These are phyloP conservation scores for Chlorencoelia australis DNA, from an alignment of 2,329 filamentous ascomycete species.

Conservation along the genomic window DNA sequence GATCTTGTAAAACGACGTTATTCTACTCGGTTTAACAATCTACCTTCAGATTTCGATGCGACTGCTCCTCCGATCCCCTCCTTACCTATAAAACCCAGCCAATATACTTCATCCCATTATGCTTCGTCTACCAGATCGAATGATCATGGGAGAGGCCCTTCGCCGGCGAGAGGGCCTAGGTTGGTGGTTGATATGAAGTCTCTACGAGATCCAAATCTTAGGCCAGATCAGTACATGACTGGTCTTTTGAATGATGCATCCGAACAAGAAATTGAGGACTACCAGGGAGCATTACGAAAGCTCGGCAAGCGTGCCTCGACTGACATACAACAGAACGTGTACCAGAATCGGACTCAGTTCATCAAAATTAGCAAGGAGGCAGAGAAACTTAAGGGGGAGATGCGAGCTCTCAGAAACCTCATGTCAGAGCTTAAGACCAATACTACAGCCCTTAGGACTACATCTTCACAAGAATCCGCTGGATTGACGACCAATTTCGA, in stretches of 20 bases:
- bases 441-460: slow-evolving; percentile 52
- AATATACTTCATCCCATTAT: slow-evolving; percentile 28
- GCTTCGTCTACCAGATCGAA: slow-evolving; percentile 3
- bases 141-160: slow-evolving; percentile 19
- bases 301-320: slow-evolving; percentile 26
- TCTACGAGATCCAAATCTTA: slow-evolving; percentile 68
- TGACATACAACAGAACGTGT: slow-evolving; percentile 89
- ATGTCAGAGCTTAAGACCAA: slow-evolving; percentile 88
- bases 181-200: slow-evolving; percentile 67
- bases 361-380: slow-evolving; percentile 99
- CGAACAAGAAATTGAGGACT: slow-evolving; percentile 27
- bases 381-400: slow-evolving; percentile 92
- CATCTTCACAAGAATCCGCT: slow-evolving; percentile 41
- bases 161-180: slow-evolving; percentile 35
- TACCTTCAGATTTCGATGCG: slow-evolving; percentile 58
- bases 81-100: slow-evolving; percentile 57
- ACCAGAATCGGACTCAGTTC: slow-evolving; percentile 95
- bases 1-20: slow-evolving; percentile 93
- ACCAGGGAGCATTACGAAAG: slow-evolving; percentile 22
- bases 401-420: slow-evolving; percentile 79
- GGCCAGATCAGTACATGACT: slow-evolving; percentile 63
- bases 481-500: slow-evolving; percentile 36
- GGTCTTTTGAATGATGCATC: slow-evolving; percentile 31
- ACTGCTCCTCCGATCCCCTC: slow-evolving; percentile 60
- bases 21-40: slow-evolving; percentile 80